Conservation (phyloP, 805 yeast species). For the Candida nanaspora region DNA sequence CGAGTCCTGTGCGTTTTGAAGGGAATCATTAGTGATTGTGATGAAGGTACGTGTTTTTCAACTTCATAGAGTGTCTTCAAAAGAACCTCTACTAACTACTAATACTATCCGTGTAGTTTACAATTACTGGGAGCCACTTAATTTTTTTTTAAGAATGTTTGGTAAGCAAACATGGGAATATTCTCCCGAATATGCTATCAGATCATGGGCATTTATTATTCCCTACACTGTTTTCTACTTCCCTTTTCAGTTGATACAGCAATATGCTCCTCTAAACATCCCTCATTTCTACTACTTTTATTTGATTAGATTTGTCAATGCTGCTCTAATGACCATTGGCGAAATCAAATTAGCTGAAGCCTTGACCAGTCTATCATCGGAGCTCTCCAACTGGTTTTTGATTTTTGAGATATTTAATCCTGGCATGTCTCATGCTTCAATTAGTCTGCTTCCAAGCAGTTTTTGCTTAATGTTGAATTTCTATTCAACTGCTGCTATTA, state of each 20-base stretch:
- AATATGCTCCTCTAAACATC: neutral
- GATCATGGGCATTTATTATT: slow-evolving; percentile 75
- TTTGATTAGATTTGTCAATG: slow-evolving; percentile 39
- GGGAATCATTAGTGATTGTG: slow-evolving; percentile 84
- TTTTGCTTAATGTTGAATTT: slow-evolving; percentile 55
- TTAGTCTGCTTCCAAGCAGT: slow-evolving; percentile 78
- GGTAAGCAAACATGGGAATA: slow-evolving; percentile 98
- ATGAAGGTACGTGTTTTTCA: slow-evolving; percentile 46
- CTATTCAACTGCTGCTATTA: slow-evolving; percentile 34
- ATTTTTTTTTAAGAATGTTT: slow-evolving; percentile 66
- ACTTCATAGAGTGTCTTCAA: too few species aligned
- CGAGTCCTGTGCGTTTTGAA: slow-evolving; percentile 37
- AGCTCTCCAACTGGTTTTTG: slow-evolving; percentile 53
- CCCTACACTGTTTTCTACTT: slow-evolving; percentile 31
- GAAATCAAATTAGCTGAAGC: slow-evolving; percentile 48
- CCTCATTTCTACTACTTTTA: slow-evolving; percentile 39
- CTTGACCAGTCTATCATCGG: slow-evolving; percentile 26
- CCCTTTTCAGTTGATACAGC: slow-evolving; percentile 14
- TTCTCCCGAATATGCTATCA: slow-evolving; percentile 79
- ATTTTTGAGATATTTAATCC: slow-evolving; percentile 58
- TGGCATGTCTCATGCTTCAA: slow-evolving; percentile 86
- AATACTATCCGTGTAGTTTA: slow-evolving; percentile 31
- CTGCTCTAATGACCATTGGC: slow-evolving; percentile 31
- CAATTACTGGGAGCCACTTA: slow-evolving; percentile 94
- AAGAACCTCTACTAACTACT: neutral